Conservation (phyloP, 139 green algal genomes). For the Coelastrella sp. region DNA sequence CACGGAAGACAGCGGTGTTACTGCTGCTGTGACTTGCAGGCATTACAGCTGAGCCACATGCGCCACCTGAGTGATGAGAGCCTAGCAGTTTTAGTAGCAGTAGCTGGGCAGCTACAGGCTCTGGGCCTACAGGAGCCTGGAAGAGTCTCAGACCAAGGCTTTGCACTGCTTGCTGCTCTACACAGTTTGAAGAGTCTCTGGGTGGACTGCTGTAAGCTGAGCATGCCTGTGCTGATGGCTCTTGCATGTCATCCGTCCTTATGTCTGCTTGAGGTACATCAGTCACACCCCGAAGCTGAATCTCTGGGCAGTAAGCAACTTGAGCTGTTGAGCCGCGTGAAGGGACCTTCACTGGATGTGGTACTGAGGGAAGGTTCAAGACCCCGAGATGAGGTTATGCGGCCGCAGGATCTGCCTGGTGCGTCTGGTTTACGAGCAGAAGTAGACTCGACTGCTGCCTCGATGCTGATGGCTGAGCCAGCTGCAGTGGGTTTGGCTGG, state of each 20-base stretch:
- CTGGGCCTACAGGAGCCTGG: conserved; percentile 38
- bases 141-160: conserved; percentile 25
- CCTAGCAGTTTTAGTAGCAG: not conserved
- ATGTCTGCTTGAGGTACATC: conserved; percentile 20
- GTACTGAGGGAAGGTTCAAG: not conserved
- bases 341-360: conserved; percentile 8
- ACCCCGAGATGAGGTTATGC: conserved; percentile 21
- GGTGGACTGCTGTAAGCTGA: conserved; percentile 39
- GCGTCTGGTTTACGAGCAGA: no score
- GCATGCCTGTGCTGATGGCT: conserved; percentile 17
- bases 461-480: not conserved
- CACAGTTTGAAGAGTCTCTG: not conserved
- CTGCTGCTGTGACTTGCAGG: conserved; percentile 3
- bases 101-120: not conserved
- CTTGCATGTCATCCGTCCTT: not conserved
- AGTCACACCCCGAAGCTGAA: conserved; percentile 14
- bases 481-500: conserved; percentile 10
- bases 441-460: not conserved
- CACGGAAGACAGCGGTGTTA: no score
- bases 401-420: not conserved
- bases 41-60: conserved; percentile 41
- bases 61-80: conserved; percentile 1
- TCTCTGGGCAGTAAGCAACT: conserved; percentile 28
- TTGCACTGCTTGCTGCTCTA: conserved; percentile 32
- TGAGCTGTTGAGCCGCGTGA: conserved; percentile 10